Evolutionary conservation across 2,329 filamentous ascomycete genomes (phyloP).

Genomic region (Aspergillus unguis): DNA sequence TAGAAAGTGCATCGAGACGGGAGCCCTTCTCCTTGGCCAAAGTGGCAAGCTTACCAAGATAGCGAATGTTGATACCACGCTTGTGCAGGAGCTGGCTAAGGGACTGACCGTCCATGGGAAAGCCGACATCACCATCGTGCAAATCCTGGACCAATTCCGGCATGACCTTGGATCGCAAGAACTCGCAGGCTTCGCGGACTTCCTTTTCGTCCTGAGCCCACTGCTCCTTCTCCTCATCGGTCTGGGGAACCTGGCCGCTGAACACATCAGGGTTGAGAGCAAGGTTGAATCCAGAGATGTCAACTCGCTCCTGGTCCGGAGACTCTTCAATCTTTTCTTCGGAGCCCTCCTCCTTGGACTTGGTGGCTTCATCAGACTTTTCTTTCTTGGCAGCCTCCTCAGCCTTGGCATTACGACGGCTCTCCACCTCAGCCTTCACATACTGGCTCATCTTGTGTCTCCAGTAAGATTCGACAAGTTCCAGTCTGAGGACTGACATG

Average conservation of each 20-base stretch:
- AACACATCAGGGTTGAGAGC: conserved; percentile 93
- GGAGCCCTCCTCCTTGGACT: conserved; percentile 40
- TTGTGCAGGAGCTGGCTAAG: conserved; percentile 87
- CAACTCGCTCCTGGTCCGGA: conserved; percentile 64
- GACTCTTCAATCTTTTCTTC: conserved; percentile 42
- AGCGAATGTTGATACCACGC: conserved; percentile 93
- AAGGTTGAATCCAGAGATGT: conserved; percentile 83
- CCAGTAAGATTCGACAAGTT: conserved; percentile 83
- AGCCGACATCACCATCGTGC: conserved; percentile 87
- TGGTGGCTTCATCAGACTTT: conserved; percentile 36
- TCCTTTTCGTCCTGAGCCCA: conserved; percentile 81
- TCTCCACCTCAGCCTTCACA: conserved; percentile 73
- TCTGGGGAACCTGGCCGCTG: conserved; percentile 86
- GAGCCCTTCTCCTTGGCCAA: conserved; percentile 64
- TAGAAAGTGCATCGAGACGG: conserved; percentile 71
- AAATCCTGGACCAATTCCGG: conserved; percentile 84
- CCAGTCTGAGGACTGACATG: conserved; percentile 89
- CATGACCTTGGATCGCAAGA: conserved; percentile 72
- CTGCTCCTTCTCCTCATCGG: conserved; percentile 81
- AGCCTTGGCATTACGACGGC: conserved; percentile 50
- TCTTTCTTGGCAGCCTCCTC: conserved; percentile 36
- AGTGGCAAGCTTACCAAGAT: conserved; percentile 79
- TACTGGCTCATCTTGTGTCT: conserved; percentile 85
- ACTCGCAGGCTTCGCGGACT: conserved; percentile 77
- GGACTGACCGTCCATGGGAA: conserved; percentile 97